Evolutionary conservation across 495 filamentous ascomycete species (phyloP).

Genomic region (Penicillium subrubescens): DNA sequence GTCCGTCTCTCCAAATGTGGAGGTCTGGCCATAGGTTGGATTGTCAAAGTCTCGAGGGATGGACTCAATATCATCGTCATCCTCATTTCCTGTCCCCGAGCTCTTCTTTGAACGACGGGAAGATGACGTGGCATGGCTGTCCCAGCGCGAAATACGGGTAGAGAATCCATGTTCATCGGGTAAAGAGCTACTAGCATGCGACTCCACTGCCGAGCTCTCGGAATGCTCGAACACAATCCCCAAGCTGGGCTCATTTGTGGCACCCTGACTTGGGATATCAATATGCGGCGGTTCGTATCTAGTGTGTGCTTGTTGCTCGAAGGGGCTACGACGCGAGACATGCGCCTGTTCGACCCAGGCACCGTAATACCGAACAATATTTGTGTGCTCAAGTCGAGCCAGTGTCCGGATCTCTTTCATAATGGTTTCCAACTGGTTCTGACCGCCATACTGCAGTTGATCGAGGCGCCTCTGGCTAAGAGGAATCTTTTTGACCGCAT

Average conservation of each 20-base stretch:
- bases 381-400: constrained; percentile 54
- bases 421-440: constrained; percentile 51
- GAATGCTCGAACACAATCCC: constrained; percentile 47
- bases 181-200: constrained; percentile 23
- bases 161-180: constrained; percentile 26
- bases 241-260: constrained; percentile 39
- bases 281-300: constrained; percentile 22
- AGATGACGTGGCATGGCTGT: constrained; percentile 29
- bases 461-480: constrained; percentile 49
- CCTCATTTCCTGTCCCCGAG: constrained; percentile 32
- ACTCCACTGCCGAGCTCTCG: constrained; percentile 19
- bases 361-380: constrained; percentile 56
- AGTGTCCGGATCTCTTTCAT: constrained; percentile 57
- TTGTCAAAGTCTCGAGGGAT: constrained; percentile 41
- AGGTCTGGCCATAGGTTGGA: constrained; percentile 33
- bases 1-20: constrained; percentile 39
- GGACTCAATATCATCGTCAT: constrained; percentile 46
- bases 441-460: constrained; percentile 47
- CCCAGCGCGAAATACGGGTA: constrained; percentile 24
- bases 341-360: constrained; percentile 55
- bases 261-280: constrained; percentile 13
- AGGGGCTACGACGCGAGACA: constrained; percentile 19
- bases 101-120: constrained; percentile 38
- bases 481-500: constrained; percentile 58
- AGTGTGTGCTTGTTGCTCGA: constrained; percentile 21